Conservation (phyloP, 2,329 filamentous ascomycete genomes). For the Pestalotiopsis sp. region DNA sequence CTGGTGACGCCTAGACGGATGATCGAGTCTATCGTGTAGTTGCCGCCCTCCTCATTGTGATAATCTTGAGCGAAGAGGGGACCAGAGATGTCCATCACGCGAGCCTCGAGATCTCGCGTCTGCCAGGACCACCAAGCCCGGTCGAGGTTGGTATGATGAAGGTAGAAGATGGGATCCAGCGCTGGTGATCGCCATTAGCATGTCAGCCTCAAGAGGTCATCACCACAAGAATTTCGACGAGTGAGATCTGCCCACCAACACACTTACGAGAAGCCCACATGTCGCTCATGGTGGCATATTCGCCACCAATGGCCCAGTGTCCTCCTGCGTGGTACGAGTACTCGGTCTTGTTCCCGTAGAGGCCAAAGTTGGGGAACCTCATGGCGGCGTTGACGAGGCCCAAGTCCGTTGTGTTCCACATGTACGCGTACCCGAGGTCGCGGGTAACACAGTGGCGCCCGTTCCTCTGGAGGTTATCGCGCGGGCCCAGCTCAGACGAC, state of each 20-base stretch:
- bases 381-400: neutral
- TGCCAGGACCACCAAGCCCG: constrained; percentile 16
- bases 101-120: constrained; percentile 5
- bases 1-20: constrained; percentile 7
- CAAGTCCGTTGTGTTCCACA: constrained; percentile 1
- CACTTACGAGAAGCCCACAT: constrained; percentile 10
- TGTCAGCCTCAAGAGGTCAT: neutral
- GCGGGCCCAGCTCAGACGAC: neutral
- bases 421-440: constrained; percentile 3
- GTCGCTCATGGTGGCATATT: constrained; percentile 15
- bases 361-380: neutral
- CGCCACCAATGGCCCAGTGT: constrained; percentile 12
- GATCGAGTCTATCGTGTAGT: constrained; percentile 7
- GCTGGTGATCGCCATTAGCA: neutral
- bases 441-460: constrained; percentile 2
- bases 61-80: constrained; percentile 13
- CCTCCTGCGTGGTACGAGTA: constrained; percentile 12
- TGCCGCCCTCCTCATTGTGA: constrained; percentile 4
- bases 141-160: constrained; percentile 13
- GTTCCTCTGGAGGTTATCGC: neutral
- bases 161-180: constrained; percentile 14
- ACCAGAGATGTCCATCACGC: constrained; percentile 11
- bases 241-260: neutral
- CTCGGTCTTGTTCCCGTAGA: constrained; percentile 7
- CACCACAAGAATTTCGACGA: neutral